These are phyloP conservation scores for Fennellomyces sp. DNA, from an alignment of 371 early-diverging fungal species.

Conservation along the genomic window DNA sequence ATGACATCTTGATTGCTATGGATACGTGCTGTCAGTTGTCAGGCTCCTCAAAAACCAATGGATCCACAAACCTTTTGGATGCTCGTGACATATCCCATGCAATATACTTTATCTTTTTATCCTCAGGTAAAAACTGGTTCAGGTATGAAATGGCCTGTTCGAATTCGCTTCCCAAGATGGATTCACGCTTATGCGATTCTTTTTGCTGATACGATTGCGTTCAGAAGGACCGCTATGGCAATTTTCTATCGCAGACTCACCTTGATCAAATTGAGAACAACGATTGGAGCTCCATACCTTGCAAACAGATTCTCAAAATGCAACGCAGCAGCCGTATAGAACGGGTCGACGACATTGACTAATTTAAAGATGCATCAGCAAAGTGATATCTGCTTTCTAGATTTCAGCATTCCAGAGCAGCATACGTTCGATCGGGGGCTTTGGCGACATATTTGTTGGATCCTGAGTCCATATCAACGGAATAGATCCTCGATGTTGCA, in stretches of 20 bases:
- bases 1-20: constrained; percentile 82
- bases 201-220: too few relatives aligned
- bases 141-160: constrained; percentile 80
- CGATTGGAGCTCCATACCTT: constrained; percentile 88
- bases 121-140: constrained; percentile 85
- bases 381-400: background rate
- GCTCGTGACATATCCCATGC: constrained; percentile 98
- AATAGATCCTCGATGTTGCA: constrained; percentile 96
- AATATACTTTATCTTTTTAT: constrained; percentile 85
- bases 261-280: constrained; percentile 93
- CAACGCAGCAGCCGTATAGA: constrained; percentile 85
- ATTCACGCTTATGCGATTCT: constrained; percentile 89
- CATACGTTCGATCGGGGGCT: constrained; percentile 90
- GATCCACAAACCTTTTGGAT: constrained; percentile 71
- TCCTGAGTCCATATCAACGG: constrained; percentile 97
- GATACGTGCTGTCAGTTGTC: too few relatives aligned
- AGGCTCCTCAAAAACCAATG: background rate
- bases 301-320: constrained; percentile 92
- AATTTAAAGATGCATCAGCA: background rate
- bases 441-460: constrained; percentile 88
- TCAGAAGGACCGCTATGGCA: background rate
- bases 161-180: constrained; percentile 86
- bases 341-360: constrained; percentile 91
- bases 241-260: constrained; percentile 25
- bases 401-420: too few relatives aligned